These are phyloP conservation scores for Pythium periplocum DNA, from an alignment of 352 stramenopile genomes.

Conservation along the genomic window DNA sequence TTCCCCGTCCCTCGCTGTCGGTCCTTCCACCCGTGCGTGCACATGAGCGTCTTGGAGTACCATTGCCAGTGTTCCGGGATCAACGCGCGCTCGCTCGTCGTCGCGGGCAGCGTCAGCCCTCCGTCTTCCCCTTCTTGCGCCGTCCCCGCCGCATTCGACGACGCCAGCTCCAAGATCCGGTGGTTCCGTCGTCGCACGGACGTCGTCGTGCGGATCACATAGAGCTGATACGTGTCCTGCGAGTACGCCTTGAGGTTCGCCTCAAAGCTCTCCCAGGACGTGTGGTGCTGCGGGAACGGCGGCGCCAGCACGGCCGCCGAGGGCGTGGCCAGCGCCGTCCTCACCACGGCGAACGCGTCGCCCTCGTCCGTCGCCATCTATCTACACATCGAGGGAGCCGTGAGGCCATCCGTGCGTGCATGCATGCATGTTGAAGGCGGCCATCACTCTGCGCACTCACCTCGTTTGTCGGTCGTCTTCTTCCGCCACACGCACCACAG, in stretches of 20 bases:
- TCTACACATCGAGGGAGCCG: too few species aligned
- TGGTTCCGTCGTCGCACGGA: slow-evolving; percentile 66
- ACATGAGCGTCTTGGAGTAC: slow-evolving; percentile 84
- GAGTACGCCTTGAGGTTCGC: slow-evolving; percentile 49
- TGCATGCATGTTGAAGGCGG: slow-evolving; percentile 15
- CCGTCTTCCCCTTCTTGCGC: neutral
- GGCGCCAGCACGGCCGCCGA: slow-evolving; percentile 25
- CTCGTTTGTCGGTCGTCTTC: neutral
- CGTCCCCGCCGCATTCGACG: slow-evolving; percentile 10
- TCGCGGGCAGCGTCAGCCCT: neutral
- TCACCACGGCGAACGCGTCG: neutral
- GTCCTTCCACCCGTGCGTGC: slow-evolving; percentile 76
- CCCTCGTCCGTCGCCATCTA: slow-evolving; percentile 2
- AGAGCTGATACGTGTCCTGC: slow-evolving; percentile 62
- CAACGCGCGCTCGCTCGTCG: slow-evolving; percentile 12
- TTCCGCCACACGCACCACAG: slow-evolving; percentile 25
- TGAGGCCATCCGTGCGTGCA: too few species aligned
- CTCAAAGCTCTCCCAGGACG: slow-evolving; percentile 68
- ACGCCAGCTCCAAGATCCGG: slow-evolving; percentile 50
- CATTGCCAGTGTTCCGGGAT: slow-evolving; percentile 61
- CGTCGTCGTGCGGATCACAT: slow-evolving; percentile 75
- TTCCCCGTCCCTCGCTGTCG: slow-evolving; percentile 60
- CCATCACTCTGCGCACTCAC: neutral
- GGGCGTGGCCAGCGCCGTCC: neutral
- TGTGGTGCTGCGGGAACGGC: slow-evolving; percentile 40